Evolutionary conservation across 495 filamentous ascomycete species (phyloP), one percentile per base, ranked within the genome.

Genomic region (Parachaetomium inaequale): DNA sequence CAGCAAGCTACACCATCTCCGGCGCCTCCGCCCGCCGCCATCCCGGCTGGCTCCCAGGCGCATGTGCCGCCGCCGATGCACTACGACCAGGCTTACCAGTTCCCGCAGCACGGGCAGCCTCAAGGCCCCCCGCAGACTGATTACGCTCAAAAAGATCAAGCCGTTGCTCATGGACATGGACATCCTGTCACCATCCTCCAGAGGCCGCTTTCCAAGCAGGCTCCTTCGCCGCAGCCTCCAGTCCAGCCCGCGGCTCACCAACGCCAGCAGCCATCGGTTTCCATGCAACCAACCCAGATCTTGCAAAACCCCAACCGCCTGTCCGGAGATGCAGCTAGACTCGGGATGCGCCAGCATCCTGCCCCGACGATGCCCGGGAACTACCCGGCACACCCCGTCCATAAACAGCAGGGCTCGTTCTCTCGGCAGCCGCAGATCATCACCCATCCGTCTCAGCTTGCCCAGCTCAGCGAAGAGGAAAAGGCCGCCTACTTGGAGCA

Each of bases 401-500:
- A 80, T 53, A 66, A 71, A 45, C 66, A 70, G 4, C 76, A 79
- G 63, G 68, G 64, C 26, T 78, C 78, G 0, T 70, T 75, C 46
- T 70, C 73, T 3, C 72, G 71, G 2, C 71, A 74, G 23, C 59
- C 70, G 0, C 74, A 73, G 17, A 65, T 82, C 51, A 83, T 85
- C 83, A 59, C 87, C 84, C 69, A 90, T 82, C 63, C 86, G 83
- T 74, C 88, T 81, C 93, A 96, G 67, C 81, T 93, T 26, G 78
- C 89, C 59, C 79, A 89, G 38, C 78, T 96, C 54, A 84, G 87
- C n/a, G 88, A 93, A 62, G 88, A 91, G 54, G 82, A 87, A 53
- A 91, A 92, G 62, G 80, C 86, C 17, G 83, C 86, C 15, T 96
- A 90, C 70, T 73, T 96, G 60, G 84, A 88, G 62, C 94, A 96